Evolutionary conservation across 768 basidiomycete species (phyloP).

Genomic region (Termitomyces sp.): DNA sequence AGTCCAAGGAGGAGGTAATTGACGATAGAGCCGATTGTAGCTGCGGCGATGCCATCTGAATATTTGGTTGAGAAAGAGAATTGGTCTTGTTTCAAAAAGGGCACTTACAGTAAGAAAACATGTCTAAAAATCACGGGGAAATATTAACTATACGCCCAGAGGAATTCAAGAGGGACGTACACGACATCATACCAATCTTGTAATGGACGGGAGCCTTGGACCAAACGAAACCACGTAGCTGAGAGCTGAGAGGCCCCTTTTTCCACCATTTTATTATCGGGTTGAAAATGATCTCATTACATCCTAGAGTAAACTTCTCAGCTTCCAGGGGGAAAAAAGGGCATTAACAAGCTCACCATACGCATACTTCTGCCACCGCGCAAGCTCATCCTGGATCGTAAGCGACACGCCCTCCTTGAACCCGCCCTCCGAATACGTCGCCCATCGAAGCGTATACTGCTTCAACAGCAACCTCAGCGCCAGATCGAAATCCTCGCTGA

Average conservation of each 20-base stretch:
- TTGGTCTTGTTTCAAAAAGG: slow-evolving; percentile 5
- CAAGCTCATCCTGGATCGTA: slow-evolving; percentile 83
- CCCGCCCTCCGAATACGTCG: slow-evolving; percentile 76
- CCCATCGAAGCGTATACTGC: slow-evolving; percentile 75
- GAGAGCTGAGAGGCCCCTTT: slow-evolving; percentile 71
- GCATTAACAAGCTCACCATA: slow-evolving; percentile 30
- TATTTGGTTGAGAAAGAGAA: background rate
- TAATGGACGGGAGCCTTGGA: slow-evolving; percentile 72
- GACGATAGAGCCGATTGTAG: slow-evolving; percentile 56
- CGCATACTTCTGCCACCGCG: slow-evolving; percentile 81
- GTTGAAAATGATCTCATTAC: slow-evolving; percentile 80
- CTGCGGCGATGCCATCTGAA: slow-evolving; percentile 60
- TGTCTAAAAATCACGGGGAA: slow-evolving; percentile 23
- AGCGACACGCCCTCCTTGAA: slow-evolving; percentile 90
- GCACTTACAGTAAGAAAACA: slow-evolving; percentile 40
- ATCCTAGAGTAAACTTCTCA: slow-evolving; percentile 28
- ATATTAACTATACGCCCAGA: background rate
- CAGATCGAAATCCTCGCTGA: slow-evolving; percentile 79
- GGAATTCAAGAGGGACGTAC: slow-evolving; percentile 25
- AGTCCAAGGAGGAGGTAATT: slow-evolving; percentile 78
- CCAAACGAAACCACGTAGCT: slow-evolving; percentile 72
- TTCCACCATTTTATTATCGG: slow-evolving; percentile 74
- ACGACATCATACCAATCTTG: slow-evolving; percentile 76
- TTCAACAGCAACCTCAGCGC: slow-evolving; percentile 62
- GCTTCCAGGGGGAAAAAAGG: background rate